Evolutionary conservation across 768 basidiomycete genomes (phyloP).

Genomic region (Leccinum aurantiacum): DNA sequence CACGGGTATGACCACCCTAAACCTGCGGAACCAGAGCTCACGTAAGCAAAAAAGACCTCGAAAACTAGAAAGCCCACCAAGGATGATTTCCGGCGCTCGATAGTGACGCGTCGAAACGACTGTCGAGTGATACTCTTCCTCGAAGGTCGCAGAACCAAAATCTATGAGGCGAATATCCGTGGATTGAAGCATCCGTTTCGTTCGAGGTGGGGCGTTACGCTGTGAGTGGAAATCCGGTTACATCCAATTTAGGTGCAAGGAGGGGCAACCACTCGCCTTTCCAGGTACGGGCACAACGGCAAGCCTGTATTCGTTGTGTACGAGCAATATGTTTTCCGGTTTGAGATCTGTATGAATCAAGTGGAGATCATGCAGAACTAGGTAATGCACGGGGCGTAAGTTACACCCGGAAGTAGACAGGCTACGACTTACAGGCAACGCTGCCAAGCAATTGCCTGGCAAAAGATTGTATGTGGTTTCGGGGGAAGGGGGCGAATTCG

Average conservation of each 20-base stretch:
- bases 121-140: constrained; percentile 96
- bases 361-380: constrained; percentile 88
- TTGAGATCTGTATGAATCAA: constrained; percentile 98
- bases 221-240: constrained; percentile 31
- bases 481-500: constrained; percentile 93
- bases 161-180: constrained; percentile 96
- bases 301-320: constrained; percentile 74
- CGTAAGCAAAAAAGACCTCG: constrained; percentile 15
- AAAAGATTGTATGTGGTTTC: constrained; percentile 94
- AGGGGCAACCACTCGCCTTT: constrained; percentile 47
- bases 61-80: constrained; percentile 58
- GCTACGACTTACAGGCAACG: constrained; percentile 77
- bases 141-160: constrained; percentile 98
- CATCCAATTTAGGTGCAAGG: neutral
- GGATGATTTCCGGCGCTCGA: constrained; percentile 97
- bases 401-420: neutral
- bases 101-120: constrained; percentile 99
- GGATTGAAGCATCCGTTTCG: constrained; percentile 76
- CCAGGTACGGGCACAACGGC: constrained; percentile 60
- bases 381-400: constrained; percentile 8
- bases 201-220: constrained; percentile 65
- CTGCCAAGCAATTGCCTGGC: constrained; percentile 89
- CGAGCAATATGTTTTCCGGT: constrained; percentile 97
- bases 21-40: constrained; percentile 46
- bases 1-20: constrained; percentile 98